phyloP scores from a whole-genome alignment of 306 rosid genomes.

The Fagus crenata region DNA sequence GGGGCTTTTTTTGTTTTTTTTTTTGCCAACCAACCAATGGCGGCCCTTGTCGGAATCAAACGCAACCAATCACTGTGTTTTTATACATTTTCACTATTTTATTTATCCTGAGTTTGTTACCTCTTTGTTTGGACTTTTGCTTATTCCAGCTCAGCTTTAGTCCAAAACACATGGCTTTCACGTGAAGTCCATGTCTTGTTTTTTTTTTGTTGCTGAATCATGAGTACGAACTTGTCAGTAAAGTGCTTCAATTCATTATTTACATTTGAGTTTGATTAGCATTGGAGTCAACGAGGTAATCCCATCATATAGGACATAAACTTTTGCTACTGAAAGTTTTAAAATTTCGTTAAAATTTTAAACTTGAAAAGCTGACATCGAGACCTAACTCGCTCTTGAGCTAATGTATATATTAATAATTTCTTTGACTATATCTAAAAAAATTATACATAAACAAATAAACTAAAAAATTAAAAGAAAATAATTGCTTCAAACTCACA shows the following conservation, averaged over 20 bases:
- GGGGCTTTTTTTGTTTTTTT: too few relatives aligned
- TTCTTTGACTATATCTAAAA: too few relatives aligned
- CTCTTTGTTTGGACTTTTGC: slow-evolving; percentile 8
- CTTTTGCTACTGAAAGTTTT: background rate
- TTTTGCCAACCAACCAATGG: slow-evolving; percentile 21
- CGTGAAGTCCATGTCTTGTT: slow-evolving; percentile 16
- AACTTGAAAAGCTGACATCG: too few relatives aligned
- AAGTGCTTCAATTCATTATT: too few relatives aligned
- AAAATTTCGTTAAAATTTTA: background rate
- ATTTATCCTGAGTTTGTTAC: background rate
- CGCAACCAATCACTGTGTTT: slow-evolving; percentile 1
- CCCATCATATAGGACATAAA: background rate
- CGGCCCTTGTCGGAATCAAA: slow-evolving; percentile 24
- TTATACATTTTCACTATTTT: background rate
- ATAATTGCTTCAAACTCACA: too few relatives aligned
- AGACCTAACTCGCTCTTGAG: background rate
- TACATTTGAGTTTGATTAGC: too few relatives aligned
- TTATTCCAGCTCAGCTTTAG: background rate
- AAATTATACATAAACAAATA: too few relatives aligned
- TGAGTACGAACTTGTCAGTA: background rate
- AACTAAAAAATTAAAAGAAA: too few relatives aligned
- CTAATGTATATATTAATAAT: background rate
- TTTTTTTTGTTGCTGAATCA: too few relatives aligned
- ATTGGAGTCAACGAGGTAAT: background rate
- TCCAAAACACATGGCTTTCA: slow-evolving; percentile 33